Evolutionary conservation across 1,139 yeast genomes (phyloP).

Genomic region (Zygoascus meyerae): DNA sequence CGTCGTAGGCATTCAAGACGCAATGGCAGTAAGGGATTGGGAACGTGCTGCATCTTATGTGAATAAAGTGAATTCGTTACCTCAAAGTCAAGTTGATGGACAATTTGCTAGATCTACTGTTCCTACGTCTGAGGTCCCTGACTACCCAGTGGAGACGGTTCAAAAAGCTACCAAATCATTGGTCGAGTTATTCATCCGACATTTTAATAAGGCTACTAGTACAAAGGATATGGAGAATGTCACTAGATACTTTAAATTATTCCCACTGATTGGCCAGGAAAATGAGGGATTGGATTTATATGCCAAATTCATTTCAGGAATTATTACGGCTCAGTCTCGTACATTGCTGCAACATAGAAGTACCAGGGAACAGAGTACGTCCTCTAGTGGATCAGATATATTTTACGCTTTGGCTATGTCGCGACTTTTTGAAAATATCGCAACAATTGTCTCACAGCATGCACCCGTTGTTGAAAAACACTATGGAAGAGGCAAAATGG

Average conservation of each 20-base stretch:
- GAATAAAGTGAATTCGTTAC: constrained; percentile 47
- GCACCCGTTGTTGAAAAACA: constrained; percentile 67
- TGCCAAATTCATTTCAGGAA: constrained; percentile 77
- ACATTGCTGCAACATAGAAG: constrained; percentile 40
- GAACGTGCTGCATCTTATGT: constrained; percentile 65
- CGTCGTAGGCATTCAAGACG: constrained; percentile 60
- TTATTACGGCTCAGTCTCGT: constrained; percentile 75
- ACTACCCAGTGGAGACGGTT: constrained; percentile 57
- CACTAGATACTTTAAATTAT: constrained; percentile 74
- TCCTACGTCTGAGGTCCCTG: constrained; percentile 91
- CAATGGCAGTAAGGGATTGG: constrained; percentile 67
- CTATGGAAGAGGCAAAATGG: constrained; percentile 64
- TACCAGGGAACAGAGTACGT: constrained; percentile 15
- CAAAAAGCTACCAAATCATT: constrained; percentile 54
- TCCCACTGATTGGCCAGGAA: constrained; percentile 77
- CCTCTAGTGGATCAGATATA: constrained; percentile 25
- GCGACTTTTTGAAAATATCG: constrained; percentile 76
- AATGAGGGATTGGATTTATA: constrained; percentile 72
- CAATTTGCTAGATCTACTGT: constrained; percentile 74
- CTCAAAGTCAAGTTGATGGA: constrained; percentile 52
- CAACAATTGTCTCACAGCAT: constrained; percentile 81
- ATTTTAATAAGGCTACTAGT: constrained; percentile 66
- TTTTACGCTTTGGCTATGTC: constrained; percentile 65
- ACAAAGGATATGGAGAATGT: constrained; percentile 60
- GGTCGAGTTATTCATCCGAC: constrained; percentile 50